Base-by-base conservation (phyloP, 805 yeast species). In the Metschnikowia vanudenii region DNA sequence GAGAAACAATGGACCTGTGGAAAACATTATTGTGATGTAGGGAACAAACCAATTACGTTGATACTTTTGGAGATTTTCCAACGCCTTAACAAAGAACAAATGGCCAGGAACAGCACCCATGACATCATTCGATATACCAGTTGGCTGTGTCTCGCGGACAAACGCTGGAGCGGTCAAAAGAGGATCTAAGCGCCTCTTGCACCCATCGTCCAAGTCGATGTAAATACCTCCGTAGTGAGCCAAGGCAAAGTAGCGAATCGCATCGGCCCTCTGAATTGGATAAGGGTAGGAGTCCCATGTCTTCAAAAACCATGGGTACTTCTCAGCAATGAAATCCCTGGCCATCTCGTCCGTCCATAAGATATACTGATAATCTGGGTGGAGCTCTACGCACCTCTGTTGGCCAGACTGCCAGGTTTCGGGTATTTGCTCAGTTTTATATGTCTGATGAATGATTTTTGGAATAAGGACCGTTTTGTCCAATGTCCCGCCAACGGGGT, bases 281-380 rank as follows among this genome's bases (percentile, higher is more conserved):
- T 82, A 89, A 35, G 76, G 79, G 61, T 91, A 91, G 20, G 75
- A 64, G 57, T 88, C 92, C 75, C 85, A 91, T 1, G 92, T 84
- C 9, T 74, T 65, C 45, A 90, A 67, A 61, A 90, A 91, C 97
- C 97, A 91, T 1, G 92, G 85, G 61, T 84, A 91, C 54, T 88
- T 78, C 58, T 84, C 83, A 22, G 79, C 73, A 50, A 91, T 88
- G 60, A 91, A 91, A 39, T 84, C 82, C 45, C 88, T 73, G 8
- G 96, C 78, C 82, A 78, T 81, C 41, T 79, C 85, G 65, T 90
- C 97, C 4, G 97, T 91, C 97, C 97, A 90, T 30, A 90, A 65
- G 37, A 84, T 83, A 67, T 90, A 90, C 63, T 88, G 82, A 61
- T 87, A 91, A 65, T 89, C 97, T 1, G 94, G 92, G 62, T 91